Evolutionary conservation across 78 protist species (phyloP).

Genomic region (Emiliania huxleyi): DNA sequence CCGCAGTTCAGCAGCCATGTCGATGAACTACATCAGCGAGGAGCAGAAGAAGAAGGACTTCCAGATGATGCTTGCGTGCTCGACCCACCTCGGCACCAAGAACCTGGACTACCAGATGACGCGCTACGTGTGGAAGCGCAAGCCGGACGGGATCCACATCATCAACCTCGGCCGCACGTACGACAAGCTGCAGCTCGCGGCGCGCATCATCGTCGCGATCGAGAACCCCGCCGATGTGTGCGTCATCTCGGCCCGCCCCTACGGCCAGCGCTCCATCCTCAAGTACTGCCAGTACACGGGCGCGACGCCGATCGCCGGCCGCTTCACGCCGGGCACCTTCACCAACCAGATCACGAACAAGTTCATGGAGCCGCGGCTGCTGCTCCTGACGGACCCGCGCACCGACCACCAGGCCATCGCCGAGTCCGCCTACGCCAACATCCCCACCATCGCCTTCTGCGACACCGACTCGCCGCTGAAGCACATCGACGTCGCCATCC

Average conservation of each 20-base stretch:
- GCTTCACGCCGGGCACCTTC: slow-evolving; percentile 99
- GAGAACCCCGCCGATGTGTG: slow-evolving; percentile 96
- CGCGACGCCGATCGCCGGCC: slow-evolving; percentile 91
- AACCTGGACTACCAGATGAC: slow-evolving; percentile 84
- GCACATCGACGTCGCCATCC: slow-evolving; percentile 97
- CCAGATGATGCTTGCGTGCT: slow-evolving; percentile 90
- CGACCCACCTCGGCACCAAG: slow-evolving; percentile 92
- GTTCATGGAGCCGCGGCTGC: slow-evolving; percentile 98
- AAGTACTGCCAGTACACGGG: slow-evolving; percentile 95
- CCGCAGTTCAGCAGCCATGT: neutral
- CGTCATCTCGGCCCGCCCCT: slow-evolving; percentile 78
- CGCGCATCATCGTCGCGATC: slow-evolving; percentile 96
- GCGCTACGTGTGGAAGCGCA: slow-evolving; percentile 89
- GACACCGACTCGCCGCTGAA: slow-evolving; percentile 92
- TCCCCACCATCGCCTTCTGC: slow-evolving; percentile 98
- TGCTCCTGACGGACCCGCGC: slow-evolving; percentile 96
- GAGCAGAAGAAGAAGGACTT: slow-evolving; percentile 80
- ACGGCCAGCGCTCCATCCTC: slow-evolving; percentile 97
- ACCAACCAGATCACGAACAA: slow-evolving; percentile 96
- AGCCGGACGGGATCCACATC: slow-evolving; percentile 88
- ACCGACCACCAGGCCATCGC: slow-evolving; percentile 89
- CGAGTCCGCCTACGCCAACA: slow-evolving; percentile 92
- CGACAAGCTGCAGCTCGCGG: slow-evolving; percentile 99
- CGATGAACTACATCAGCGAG: neutral
- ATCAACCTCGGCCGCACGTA: slow-evolving; percentile 97